phyloP scores from a whole-genome alignment of 306 rosid genomes.

The Quercus variabilis region DNA sequence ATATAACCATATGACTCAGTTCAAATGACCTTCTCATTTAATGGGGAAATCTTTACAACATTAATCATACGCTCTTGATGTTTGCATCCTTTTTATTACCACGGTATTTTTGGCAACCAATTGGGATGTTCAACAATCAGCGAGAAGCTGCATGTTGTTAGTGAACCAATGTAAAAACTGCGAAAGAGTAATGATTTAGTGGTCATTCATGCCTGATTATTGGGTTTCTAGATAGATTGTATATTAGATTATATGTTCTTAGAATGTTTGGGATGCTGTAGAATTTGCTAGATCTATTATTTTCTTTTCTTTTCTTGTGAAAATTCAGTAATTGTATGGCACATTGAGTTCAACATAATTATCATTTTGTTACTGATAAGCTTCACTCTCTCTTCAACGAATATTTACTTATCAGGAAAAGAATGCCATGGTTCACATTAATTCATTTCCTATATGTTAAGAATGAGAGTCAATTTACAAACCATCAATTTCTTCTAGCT shows the following conservation, averaged over 20 bases:
- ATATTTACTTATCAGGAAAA: neutral
- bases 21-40: neutral
- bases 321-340: neutral
- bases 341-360: neutral
- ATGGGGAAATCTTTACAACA: neutral
- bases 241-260: neutral
- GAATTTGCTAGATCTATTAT: neutral
- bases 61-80: neutral
- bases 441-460: neutral
- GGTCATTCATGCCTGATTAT: neutral
- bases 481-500: neutral
- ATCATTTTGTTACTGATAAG: neutral
- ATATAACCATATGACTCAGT: neutral
- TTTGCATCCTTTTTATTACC: conserved; percentile 4
- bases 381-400: neutral
- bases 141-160: neutral
- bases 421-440: neutral
- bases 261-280: neutral
- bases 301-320: neutral
- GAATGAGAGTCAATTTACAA: neutral
- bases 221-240: neutral
- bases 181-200: neutral
- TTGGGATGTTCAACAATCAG: conserved; percentile 10
- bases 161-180: neutral
- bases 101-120: conserved; percentile 1